These are phyloP conservation scores for Coemansia guatemalensis DNA, from an alignment of 192 early-diverging fungal genomes.

Conservation along the genomic window DNA sequence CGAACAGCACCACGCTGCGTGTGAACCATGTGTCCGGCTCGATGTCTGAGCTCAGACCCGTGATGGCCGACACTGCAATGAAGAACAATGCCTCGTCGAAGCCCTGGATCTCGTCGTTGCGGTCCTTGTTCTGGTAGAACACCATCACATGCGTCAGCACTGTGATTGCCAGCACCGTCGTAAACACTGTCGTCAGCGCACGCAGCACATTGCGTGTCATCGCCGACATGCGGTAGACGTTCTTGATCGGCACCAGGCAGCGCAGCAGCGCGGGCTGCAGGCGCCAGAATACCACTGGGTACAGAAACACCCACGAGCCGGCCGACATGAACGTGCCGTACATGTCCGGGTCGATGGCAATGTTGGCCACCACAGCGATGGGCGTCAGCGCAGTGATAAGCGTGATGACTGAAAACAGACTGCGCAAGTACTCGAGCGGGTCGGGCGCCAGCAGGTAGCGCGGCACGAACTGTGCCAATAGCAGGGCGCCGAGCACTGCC, in stretches of 20 bases:
- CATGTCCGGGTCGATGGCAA: conserved; percentile 36
- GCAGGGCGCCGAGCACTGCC: conserved; percentile 41
- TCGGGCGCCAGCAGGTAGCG: conserved; percentile 61
- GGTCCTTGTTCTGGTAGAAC: conserved; percentile 58
- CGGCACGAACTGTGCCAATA: conserved; percentile 63
- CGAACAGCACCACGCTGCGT: conserved; percentile 58
- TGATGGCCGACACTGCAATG: conserved; percentile 59
- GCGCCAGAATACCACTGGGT: conserved; percentile 69
- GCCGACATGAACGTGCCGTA: conserved; percentile 62
- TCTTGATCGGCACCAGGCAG: conserved; percentile 65
- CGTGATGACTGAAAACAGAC: conserved; percentile 57
- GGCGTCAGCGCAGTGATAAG: conserved; percentile 60
- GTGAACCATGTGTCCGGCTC: conserved; percentile 60
- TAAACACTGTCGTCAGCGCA: conserved; percentile 62
- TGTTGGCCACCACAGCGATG: conserved; percentile 46
- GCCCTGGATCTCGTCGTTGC: conserved; percentile 44
- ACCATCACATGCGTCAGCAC: conserved; percentile 69
- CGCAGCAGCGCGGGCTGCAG: conserved; percentile 62
- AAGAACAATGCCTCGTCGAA: conserved; percentile 63
- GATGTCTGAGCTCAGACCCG: conserved; percentile 68
- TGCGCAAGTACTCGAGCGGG: conserved; percentile 47
- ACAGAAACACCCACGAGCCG: conserved; percentile 53
- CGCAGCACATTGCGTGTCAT: conserved; percentile 65
- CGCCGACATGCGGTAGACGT: conserved; percentile 55
- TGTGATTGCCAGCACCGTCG: conserved; percentile 68